A percentile compares a stretch with the other conserved stretches of the same genome.
Conservation (phyloP, 1,284 basidiomycete genomes). For the Baeospora myosura region DNA sequence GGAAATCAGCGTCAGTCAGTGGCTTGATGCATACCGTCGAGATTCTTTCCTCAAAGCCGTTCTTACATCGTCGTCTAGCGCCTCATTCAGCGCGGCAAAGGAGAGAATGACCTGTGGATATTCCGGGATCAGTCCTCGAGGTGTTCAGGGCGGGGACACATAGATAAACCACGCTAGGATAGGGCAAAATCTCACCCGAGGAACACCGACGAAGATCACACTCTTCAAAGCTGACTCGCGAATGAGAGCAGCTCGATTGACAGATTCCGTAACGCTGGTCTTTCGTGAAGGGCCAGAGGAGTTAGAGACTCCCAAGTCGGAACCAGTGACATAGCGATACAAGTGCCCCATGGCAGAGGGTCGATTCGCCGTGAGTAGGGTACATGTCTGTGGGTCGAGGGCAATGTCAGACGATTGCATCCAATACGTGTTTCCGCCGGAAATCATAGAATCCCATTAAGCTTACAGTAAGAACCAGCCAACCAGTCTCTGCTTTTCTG, state of each 20-base stretch:
- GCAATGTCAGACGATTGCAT: slow-evolving; percentile 10
- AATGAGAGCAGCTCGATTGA: slow-evolving; percentile 77
- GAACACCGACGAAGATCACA: slow-evolving; percentile 87
- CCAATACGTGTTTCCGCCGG: slow-evolving; percentile 1
- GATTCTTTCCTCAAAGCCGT: slow-evolving; percentile 57
- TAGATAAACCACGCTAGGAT: slow-evolving; percentile 9
- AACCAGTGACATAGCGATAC: slow-evolving; percentile 68
- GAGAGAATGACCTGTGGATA: slow-evolving; percentile 69
- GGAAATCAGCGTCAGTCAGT: background rate
- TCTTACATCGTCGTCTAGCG: slow-evolving; percentile 75
- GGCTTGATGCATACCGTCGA: slow-evolving; percentile 46
- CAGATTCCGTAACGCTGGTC: slow-evolving; percentile 40
- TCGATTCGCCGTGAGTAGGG: slow-evolving; percentile 76
- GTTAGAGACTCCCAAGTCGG: slow-evolving; percentile 34
- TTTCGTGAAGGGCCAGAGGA: no score
- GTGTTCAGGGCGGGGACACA: slow-evolving; percentile 6
- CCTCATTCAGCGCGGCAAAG: slow-evolving; percentile 67
- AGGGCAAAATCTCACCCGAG: slow-evolving; percentile 51
- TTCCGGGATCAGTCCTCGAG: background rate
- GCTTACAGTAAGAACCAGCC: slow-evolving; percentile 76
- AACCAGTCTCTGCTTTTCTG: slow-evolving; percentile 67
- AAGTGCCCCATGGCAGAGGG: slow-evolving; percentile 74
- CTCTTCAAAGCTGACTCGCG: slow-evolving; percentile 92
- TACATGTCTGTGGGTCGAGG: slow-evolving; percentile 55
- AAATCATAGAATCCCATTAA: slow-evolving; percentile 9